Base-by-base conservation (phyloP, 2,329 filamentous ascomycete species). In the Arthrobotrys entomopaga region DNA sequence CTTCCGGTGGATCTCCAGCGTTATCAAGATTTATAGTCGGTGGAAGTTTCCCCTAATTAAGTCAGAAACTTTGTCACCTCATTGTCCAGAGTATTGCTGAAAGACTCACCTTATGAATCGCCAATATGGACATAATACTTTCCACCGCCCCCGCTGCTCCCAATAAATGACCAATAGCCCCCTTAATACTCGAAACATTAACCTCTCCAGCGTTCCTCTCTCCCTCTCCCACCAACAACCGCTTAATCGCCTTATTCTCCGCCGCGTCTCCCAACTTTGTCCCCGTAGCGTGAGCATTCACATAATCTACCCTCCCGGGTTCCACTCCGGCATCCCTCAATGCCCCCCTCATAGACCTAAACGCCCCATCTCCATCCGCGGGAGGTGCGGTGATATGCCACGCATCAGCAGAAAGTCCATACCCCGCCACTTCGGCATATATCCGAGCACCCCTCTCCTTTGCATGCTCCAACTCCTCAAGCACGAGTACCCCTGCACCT, bases 281-380 rank as follows among this genome's bases (percentile, higher is more conserved):
- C 20, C 91, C 91, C 0, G 95, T 99, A 0, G 94, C 95, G 80
- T 99, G 95, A 0, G 95, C 95, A 79, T 98, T 99, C 80, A 99
- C 87, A 81, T 99, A 99, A 81, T 93, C 91, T 3, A 99, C 88
- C 46, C 88, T 83, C 0, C 82, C 82, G 0, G 95, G 93, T 59
- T 84, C 84, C 42, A 96, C 79, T 0, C 85, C 82, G 0, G 93
- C 92, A 79, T 91, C 87, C 78, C 86, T 88, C 71, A 99, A 82
- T 0, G 94, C 93, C 77, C 88, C 88, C 80, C 87, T 90, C 95
- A 99, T 99, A 2, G 94, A 91, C 53, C 91, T 84, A 29, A 88
- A 87, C 0, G 95, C 93, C 0, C 95, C 95, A 57, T 87, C 86
- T 0, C 95, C 95, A 79, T 96, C 90, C 78, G 90, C 88, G 16